Evolutionary conservation across 1,139 yeast genomes (phyloP).

Genomic region (Geotrichum restrictum): DNA sequence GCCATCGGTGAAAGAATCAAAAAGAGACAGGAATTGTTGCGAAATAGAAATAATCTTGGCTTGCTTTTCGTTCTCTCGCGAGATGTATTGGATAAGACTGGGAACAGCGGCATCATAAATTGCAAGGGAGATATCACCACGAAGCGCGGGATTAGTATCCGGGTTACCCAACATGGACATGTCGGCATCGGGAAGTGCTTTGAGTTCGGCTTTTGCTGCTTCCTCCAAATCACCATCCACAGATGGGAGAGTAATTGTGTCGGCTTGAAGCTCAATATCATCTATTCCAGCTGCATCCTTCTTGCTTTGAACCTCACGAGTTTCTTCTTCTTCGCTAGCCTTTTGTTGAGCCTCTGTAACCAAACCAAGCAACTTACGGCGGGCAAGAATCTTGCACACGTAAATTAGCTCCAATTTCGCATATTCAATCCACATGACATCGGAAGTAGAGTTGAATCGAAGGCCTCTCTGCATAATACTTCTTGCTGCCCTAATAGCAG

Average conservation of each 20-base stretch:
- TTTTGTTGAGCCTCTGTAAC: slow-evolving; percentile 67
- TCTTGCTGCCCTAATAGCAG: slow-evolving; percentile 87
- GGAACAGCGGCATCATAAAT: slow-evolving; percentile 63
- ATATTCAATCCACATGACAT: slow-evolving; percentile 72
- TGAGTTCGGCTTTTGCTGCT: slow-evolving; percentile 44
- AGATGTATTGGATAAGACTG: slow-evolving; percentile 15
- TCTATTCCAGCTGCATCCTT: slow-evolving; percentile 26
- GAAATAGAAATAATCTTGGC: slow-evolving; percentile 35
- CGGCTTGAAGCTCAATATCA: slow-evolving; percentile 10
- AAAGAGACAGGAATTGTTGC: slow-evolving; percentile 48
- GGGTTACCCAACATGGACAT: slow-evolving; percentile 80
- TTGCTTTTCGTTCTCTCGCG: slow-evolving; percentile 13
- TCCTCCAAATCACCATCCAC: slow-evolving; percentile 35
- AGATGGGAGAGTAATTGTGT: slow-evolving; percentile 17
- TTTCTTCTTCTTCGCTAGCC: slow-evolving; percentile 49
- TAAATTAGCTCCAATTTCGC: slow-evolving; percentile 84
- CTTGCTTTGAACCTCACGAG: slow-evolving; percentile 26
- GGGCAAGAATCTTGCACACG: slow-evolving; percentile 73
- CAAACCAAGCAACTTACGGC: slow-evolving; percentile 78
- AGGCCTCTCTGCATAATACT: slow-evolving; percentile 78
- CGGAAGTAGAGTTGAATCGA: slow-evolving; percentile 73
- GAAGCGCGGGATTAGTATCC: slow-evolving; percentile 82
- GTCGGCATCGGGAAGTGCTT: slow-evolving; percentile 80
- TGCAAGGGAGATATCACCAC: slow-evolving; percentile 83
- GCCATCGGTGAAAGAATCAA: slow-evolving; percentile 59